A percentile compares a stretch with the other conserved stretches of the same genome.
phyloP scores from a whole-genome alignment of 176 grass and related monocot species.

The Triticum urartu region DNA sequence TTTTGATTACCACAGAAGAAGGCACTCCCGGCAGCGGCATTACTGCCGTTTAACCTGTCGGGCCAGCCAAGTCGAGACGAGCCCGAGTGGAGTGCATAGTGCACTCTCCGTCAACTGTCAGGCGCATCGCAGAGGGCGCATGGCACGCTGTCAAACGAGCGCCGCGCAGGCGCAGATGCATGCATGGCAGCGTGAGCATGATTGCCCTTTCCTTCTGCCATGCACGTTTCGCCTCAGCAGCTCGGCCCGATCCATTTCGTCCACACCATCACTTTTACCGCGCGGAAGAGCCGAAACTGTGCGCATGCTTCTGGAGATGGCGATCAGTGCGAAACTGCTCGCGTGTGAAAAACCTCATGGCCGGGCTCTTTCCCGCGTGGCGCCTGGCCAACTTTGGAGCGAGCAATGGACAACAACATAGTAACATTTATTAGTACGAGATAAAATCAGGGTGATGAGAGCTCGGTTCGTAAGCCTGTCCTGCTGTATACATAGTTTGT shows the following conservation, averaged over 20 bases:
- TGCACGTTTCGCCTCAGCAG: neutral
- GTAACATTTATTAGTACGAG: no score
- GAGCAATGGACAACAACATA: no score
- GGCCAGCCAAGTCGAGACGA: neutral
- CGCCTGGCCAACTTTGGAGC: no score
- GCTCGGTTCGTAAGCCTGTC: no score
- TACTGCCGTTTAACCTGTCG: neutral
- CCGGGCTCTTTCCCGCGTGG: no score
- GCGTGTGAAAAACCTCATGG: no score
- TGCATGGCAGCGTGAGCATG: neutral
- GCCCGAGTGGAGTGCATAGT: neutral
- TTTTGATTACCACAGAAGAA: no score
- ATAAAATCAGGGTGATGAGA: no score
- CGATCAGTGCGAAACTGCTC: no score
- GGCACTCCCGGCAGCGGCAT: no score
- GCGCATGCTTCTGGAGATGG: no score
- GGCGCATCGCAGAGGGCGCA: neutral
- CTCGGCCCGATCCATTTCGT: no score
- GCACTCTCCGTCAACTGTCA: neutral
- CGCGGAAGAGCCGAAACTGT: neutral
- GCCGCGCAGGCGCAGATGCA: neutral
- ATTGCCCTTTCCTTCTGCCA: neutral
- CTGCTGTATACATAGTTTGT: neutral
- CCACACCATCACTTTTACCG: neutral
- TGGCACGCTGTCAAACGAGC: neutral